A percentile compares a stretch with the other conserved stretches of the same genome.
These are phyloP conservation scores for Diaporthe citri DNA, from an alignment of 2,329 filamentous ascomycete species.

Conservation along the genomic window DNA sequence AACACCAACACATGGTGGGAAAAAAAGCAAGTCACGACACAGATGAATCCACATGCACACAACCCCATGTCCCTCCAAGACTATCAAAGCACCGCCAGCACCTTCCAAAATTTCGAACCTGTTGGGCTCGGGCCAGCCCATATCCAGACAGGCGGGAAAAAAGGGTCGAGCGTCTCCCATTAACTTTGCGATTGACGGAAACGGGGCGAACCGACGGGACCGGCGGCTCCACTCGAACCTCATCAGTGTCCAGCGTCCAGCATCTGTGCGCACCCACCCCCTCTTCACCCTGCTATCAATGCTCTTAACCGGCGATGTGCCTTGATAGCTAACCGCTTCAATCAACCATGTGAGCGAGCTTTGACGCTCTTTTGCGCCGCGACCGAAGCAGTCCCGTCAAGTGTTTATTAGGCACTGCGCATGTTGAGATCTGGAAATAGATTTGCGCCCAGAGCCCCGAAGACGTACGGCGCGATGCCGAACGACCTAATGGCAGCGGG, in stretches of 20 bases:
- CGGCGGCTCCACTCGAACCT: constrained; percentile 34
- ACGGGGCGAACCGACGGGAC: constrained; percentile 40
- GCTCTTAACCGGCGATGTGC: background rate
- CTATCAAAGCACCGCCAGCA: background rate
- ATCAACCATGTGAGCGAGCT: background rate
- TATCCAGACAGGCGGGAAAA: constrained; percentile 27
- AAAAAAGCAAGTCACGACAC: constrained; percentile 12
- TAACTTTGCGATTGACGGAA: constrained; percentile 33
- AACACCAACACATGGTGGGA: constrained; percentile 20
- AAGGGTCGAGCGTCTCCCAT: constrained; percentile 23
- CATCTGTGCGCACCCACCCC: constrained; percentile 35
- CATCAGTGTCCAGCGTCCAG: constrained; percentile 19
- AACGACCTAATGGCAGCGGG: background rate
- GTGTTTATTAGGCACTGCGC: background rate
- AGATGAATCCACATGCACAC: background rate
- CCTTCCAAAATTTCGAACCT: background rate
- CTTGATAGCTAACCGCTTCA: constrained; percentile 3
- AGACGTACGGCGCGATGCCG: constrained; percentile 1
- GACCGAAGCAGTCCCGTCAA: background rate
- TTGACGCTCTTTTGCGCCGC: background rate
- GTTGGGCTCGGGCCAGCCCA: constrained; percentile 24
- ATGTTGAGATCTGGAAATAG: background rate
- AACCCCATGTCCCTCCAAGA: background rate
- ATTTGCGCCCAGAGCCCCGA: constrained; percentile 9
- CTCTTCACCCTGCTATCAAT: background rate